A percentile compares a stretch with the other conserved stretches of the same genome.
phyloP scores from a whole-genome alignment of 2,329 filamentous ascomycete species.

The Xylaria sp. region DNA sequence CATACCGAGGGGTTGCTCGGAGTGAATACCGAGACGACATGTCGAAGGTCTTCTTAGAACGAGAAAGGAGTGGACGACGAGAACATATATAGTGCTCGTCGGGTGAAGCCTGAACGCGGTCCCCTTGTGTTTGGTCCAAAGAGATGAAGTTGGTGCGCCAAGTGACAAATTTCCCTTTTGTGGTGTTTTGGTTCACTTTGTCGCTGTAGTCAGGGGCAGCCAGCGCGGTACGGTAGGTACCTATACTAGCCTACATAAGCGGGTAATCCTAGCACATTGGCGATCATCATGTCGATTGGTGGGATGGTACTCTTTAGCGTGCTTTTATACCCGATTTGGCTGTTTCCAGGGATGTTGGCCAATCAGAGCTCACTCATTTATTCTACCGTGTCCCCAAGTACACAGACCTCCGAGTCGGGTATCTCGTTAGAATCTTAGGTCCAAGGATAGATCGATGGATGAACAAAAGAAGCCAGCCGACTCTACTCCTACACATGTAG shows the following conservation, averaged over 20 bases:
- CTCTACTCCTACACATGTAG: neutral
- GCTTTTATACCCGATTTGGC: slow-evolving; percentile 25
- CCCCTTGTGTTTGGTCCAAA: slow-evolving; percentile 15
- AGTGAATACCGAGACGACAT: slow-evolving; percentile 42
- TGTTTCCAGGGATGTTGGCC: slow-evolving; percentile 7
- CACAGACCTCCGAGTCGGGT: neutral
- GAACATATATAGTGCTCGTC: slow-evolving; percentile 45
- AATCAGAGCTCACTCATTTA: slow-evolving; percentile 20
- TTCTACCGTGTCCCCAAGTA: slow-evolving; percentile 1
- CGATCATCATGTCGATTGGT: slow-evolving; percentile 14
- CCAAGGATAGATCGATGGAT: neutral
- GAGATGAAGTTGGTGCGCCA: slow-evolving; percentile 30
- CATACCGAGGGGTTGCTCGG: slow-evolving; percentile 41
- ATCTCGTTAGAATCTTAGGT: neutral
- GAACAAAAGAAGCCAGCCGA: too few species aligned
- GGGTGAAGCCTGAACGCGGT: slow-evolving; percentile 18
- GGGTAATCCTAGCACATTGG: neutral
- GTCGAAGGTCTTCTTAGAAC: slow-evolving; percentile 18
- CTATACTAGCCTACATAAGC: neutral
- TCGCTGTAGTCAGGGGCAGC: slow-evolving; percentile 32
- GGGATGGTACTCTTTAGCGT: slow-evolving; percentile 10
- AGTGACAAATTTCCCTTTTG: slow-evolving; percentile 34
- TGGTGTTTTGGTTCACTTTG: slow-evolving; percentile 26
- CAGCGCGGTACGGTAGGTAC: neutral
- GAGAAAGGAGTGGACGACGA: slow-evolving; percentile 44